phyloP scores from a whole-genome alignment of 176 grass and related monocot genomes.

The Aegilops bicornis region DNA sequence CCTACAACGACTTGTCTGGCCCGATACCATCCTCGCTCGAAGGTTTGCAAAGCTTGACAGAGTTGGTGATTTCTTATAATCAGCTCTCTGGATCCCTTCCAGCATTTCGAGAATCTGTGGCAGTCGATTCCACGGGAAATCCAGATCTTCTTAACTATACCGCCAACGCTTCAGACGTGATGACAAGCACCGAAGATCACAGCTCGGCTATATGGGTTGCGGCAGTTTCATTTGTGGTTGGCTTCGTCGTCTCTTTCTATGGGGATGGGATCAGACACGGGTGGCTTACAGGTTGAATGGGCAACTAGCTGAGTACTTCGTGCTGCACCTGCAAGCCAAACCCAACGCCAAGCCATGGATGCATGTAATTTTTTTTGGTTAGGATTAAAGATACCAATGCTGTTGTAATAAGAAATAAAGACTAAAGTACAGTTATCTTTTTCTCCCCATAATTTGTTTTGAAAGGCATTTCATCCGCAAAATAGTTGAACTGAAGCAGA shows the following conservation, averaged over 20 bases:
- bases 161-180: background rate
- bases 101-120: slow-evolving; percentile 20
- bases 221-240: slow-evolving; percentile 13
- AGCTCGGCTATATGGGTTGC: slow-evolving; percentile 20
- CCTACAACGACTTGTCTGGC: slow-evolving; percentile 24
- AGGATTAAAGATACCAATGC: background rate
- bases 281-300: background rate
- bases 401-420: background rate
- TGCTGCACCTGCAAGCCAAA: background rate
- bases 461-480: no score
- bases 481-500: background rate
- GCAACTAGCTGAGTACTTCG: background rate
- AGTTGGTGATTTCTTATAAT: slow-evolving; percentile 17
- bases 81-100: slow-evolving; percentile 50
- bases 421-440: background rate
- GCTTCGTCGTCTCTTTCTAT: slow-evolving; percentile 24
- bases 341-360: background rate
- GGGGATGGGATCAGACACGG: background rate
- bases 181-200: background rate
- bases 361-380: background rate
- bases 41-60: background rate
- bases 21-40: background rate
- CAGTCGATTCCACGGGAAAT: slow-evolving; percentile 36
- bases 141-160: slow-evolving; percentile 2
- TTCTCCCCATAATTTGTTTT: no score